These are phyloP conservation scores for Leucoagaricus sp. DNA, from an alignment of 1,284 basidiomycete genomes.

Conservation along the genomic window DNA sequence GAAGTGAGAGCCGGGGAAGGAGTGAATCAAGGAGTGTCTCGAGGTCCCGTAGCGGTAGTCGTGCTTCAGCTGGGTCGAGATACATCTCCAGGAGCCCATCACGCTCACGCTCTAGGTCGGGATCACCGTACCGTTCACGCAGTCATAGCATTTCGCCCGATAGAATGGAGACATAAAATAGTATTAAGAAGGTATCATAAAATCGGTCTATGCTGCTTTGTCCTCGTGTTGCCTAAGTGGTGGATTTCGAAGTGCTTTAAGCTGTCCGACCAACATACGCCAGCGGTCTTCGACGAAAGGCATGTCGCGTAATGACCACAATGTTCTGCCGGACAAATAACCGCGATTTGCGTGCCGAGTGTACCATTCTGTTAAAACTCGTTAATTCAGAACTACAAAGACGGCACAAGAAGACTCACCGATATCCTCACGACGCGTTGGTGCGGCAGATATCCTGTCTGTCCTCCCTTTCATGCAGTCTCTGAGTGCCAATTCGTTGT, in stretches of 20 bases:
- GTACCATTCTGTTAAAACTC: slow-evolving; percentile 63
- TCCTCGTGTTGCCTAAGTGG: slow-evolving; percentile 35
- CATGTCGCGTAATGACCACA: slow-evolving; percentile 48
- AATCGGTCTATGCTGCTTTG: slow-evolving; percentile 6
- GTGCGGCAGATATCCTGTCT: slow-evolving; percentile 72
- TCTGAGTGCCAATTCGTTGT: slow-evolving; percentile 83
- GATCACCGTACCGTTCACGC: slow-evolving; percentile 50
- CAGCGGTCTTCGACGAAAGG: slow-evolving; percentile 70
- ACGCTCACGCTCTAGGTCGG: slow-evolving; percentile 44
- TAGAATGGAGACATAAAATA: slow-evolving; percentile 43
- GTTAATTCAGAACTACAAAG: not conserved
- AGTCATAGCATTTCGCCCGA: slow-evolving; percentile 64
- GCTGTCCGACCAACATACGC: slow-evolving; percentile 61
- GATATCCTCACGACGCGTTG: slow-evolving; percentile 85
- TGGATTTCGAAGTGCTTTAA: slow-evolving; percentile 63
- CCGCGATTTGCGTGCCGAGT: slow-evolving; percentile 73
- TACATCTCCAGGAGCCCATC: slow-evolving; percentile 67
- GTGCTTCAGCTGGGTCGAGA: slow-evolving; percentile 47
- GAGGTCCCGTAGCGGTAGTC: slow-evolving; percentile 27
- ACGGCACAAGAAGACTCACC: slow-evolving; percentile 46
- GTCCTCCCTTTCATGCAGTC: slow-evolving; percentile 78
- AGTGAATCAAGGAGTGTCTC: slow-evolving; percentile 30
- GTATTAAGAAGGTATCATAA: slow-evolving; percentile 15
- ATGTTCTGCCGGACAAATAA: slow-evolving; percentile 62
- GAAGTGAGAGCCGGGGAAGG: slow-evolving; percentile 32